Evolutionary conservation across 306 rosid species (phyloP), one percentile per base, ranked within the genome.

Genomic region (Ziziphus jujuba): DNA sequence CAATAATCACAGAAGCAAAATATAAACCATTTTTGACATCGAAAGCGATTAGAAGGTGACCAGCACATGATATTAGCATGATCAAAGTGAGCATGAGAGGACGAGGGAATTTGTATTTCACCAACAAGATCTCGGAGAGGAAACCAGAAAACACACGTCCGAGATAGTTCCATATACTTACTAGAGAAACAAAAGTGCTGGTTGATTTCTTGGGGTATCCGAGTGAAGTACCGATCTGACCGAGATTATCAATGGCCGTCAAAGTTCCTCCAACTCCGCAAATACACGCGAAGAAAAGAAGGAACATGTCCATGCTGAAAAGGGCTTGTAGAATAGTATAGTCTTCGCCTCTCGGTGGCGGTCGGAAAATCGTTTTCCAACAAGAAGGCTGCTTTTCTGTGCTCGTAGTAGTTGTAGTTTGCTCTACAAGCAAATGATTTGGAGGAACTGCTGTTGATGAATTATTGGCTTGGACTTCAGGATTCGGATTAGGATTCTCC

Each of bases 91-190:
- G 73, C 44, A 84, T 69, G 5, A 84, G 72, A 19, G 89, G 77
- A 16, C 89, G 81, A 15, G 89, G 89, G 71, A 81, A 65, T 23
- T 69, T 78, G 80, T 67, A 84, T n/a, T 51, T 63, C 19, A 47
- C 20, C 9, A 84, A 71, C 25, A 81, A 63, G 19, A 60, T 58
- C 59, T 84, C 89, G 0, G 89, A 84, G 19, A 8, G 72, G 65
- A 84, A 84, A 25, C 89, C 89, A 0, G 89, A 63, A 5, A 63
- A 63, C 0, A 84, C 89, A 7, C 89, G 59, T 36, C 89, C 89
- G 23, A 84, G 79, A 36, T 84, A 84, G 55, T 84, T 84, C 89
- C 89, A 84, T 28, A 84, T 84, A 68, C 89, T 84, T 2, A 84
- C 86, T 0, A 84, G 65, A 0, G 86, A 81, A 38, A 84, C 83